Conservation (phyloP, 108 stramenopile species). For the Thalassiosira profunda region DNA sequence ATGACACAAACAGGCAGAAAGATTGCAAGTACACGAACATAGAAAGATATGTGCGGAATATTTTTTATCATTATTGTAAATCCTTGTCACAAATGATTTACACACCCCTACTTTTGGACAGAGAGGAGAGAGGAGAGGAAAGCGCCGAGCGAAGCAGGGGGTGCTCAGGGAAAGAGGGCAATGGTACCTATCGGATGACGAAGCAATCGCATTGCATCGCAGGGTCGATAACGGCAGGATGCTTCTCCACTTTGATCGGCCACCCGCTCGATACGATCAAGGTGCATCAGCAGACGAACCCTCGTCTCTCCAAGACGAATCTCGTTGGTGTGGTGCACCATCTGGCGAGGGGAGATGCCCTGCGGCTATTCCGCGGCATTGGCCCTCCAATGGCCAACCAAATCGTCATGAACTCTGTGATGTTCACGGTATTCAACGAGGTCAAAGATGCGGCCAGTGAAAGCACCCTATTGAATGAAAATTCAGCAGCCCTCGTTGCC, state of each 20-base stretch:
- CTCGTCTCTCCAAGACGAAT: constrained; percentile 1
- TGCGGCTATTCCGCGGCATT: constrained; percentile 46
- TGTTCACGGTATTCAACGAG: constrained; percentile 49
- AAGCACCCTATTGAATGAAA: constrained; percentile 4
- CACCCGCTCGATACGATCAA: constrained; percentile 65
- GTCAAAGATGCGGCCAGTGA: constrained; percentile 13
- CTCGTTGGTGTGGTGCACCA: too few relatives aligned
- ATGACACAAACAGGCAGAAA: too few relatives aligned
- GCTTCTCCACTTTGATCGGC: constrained; percentile 46
- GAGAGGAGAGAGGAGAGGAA: too few relatives aligned
- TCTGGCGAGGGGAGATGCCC: not conserved
- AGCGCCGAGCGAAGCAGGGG: too few relatives aligned
- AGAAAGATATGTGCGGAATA: too few relatives aligned
- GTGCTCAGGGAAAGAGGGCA: too few relatives aligned
- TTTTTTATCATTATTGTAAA: too few relatives aligned
- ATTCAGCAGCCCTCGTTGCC: constrained; percentile 23
- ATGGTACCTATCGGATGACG: too few relatives aligned
- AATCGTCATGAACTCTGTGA: constrained; percentile 50
- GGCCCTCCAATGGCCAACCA: constrained; percentile 46
- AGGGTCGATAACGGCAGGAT: constrained; percentile 39
- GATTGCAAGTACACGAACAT: too few relatives aligned
- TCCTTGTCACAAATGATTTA: too few relatives aligned
- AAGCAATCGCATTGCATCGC: not conserved
- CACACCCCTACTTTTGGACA: too few relatives aligned
- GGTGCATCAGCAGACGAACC: constrained; percentile 52